These are phyloP conservation scores for Dryas drummondii DNA, from an alignment of 306 rosid species.

Conservation along the genomic window DNA sequence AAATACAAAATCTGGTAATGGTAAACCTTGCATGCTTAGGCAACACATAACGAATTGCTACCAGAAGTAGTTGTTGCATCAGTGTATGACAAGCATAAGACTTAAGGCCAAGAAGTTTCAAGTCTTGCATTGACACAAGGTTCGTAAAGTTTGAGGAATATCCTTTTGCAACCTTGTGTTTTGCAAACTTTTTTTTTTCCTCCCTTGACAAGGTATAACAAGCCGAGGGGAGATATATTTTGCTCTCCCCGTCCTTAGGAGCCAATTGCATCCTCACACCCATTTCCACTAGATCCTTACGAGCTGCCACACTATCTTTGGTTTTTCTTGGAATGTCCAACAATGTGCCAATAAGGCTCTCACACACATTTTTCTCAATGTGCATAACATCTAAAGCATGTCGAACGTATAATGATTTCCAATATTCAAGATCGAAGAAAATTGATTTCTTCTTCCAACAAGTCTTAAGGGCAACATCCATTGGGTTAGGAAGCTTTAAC, in stretches of 20 bases:
- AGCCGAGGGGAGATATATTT: neutral
- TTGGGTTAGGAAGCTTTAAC: too few relatives aligned
- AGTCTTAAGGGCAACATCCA: neutral
- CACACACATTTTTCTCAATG: constrained; percentile 1
- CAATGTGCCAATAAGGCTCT: neutral
- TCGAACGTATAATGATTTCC: neutral
- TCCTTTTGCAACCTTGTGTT: neutral
- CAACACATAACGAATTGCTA: neutral
- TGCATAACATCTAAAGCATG: constrained; percentile 12
- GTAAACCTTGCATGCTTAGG: neutral
- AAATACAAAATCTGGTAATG: neutral
- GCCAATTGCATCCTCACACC: neutral
- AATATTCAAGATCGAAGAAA: constrained; percentile 1
- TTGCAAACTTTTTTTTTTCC: neutral
- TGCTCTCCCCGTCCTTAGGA: neutral
- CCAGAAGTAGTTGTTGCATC: neutral
- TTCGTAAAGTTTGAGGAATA: neutral
- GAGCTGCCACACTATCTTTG: neutral
- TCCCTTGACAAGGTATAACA: neutral
- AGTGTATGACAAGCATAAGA: neutral
- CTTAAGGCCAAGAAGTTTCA: neutral
- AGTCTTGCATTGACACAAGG: neutral
- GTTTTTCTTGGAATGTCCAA: neutral
- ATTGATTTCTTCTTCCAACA: constrained; percentile 10
- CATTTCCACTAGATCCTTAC: neutral